A percentile compares a stretch with the other conserved stretches of the same genome.
Conservation (phyloP, 495 filamentous ascomycete genomes). For the Neurospora sp. region DNA sequence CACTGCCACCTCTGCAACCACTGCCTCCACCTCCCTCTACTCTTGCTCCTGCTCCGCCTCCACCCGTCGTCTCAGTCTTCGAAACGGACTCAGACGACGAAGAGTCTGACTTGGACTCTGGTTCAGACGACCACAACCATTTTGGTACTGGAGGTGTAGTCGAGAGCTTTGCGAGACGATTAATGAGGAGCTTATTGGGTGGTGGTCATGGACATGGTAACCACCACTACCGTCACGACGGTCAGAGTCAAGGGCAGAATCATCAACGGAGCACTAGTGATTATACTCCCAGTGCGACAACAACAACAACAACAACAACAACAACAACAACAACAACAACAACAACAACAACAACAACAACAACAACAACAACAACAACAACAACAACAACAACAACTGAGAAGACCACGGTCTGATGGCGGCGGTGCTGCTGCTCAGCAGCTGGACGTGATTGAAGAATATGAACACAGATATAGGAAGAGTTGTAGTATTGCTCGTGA, state of each 20-base stretch:
- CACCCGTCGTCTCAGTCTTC: conserved; percentile 14
- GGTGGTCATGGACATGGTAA: not conserved
- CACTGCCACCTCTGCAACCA: not conserved
- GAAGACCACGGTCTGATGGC: not conserved
- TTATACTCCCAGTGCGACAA: not conserved
- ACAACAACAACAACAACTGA: not conserved
- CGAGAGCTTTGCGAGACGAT: conserved; percentile 5
- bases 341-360: not conserved
- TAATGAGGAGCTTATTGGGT: conserved; percentile 9
- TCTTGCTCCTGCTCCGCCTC: not conserved
- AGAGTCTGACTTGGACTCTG: not conserved
- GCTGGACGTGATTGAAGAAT: not conserved
- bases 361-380: not conserved
- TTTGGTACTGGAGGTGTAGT: not conserved
- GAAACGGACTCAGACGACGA: conserved; percentile 16
- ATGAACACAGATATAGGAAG: not conserved
- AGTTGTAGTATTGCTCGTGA: not conserved
- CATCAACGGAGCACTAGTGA: conserved; percentile 12
- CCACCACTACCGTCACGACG: not conserved
- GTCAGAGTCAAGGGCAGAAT: not conserved
- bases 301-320: not conserved
- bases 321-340: not conserved
- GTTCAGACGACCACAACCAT: conserved; percentile 1
- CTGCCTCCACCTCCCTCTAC: not conserved
- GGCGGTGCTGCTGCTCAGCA: not conserved